Evolutionary conservation across 768 basidiomycete genomes (phyloP).

Genomic region (Russula emetica): DNA sequence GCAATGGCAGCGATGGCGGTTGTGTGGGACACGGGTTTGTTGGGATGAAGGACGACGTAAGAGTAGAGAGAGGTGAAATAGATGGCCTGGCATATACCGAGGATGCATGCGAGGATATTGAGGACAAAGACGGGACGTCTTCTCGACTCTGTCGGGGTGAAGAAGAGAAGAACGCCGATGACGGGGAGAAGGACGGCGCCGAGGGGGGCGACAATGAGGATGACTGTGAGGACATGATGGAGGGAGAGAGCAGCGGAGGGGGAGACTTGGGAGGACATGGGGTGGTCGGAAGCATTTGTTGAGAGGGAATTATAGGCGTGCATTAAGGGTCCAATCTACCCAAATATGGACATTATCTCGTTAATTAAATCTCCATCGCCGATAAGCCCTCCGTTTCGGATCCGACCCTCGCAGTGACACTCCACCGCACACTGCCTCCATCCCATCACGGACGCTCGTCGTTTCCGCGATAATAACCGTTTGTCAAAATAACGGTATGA

Average conservation of each 20-base stretch:
- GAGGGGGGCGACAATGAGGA: constrained; percentile 26
- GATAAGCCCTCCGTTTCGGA: neutral
- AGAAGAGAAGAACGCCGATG: constrained; percentile 23
- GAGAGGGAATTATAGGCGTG: neutral
- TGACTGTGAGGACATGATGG: constrained; percentile 17
- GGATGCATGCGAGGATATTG: constrained; percentile 26
- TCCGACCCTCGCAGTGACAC: neutral
- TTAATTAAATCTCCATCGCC: neutral
- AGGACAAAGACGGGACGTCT: constrained; percentile 27
- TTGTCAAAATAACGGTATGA: constrained; percentile 77
- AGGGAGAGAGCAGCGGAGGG: neutral
- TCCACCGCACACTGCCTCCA: neutral
- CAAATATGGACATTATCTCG: neutral
- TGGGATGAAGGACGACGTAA: constrained; percentile 13
- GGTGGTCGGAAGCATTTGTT: neutral
- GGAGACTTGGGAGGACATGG: constrained; percentile 11
- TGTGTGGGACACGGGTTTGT: neutral
- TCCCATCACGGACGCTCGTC: neutral
- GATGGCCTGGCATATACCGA: constrained; percentile 24
- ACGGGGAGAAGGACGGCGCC: constrained; percentile 23
- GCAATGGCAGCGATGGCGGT: constrained; percentile 7
- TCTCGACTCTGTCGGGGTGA: constrained; percentile 19
- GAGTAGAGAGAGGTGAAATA: constrained; percentile 10
- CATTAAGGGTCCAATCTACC: neutral
- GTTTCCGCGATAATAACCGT: neutral